A percentile compares a stretch with the other conserved stretches of the same genome.
Conservation (phyloP, 345 rosid species). For the Gossypium herbaceum region DNA sequence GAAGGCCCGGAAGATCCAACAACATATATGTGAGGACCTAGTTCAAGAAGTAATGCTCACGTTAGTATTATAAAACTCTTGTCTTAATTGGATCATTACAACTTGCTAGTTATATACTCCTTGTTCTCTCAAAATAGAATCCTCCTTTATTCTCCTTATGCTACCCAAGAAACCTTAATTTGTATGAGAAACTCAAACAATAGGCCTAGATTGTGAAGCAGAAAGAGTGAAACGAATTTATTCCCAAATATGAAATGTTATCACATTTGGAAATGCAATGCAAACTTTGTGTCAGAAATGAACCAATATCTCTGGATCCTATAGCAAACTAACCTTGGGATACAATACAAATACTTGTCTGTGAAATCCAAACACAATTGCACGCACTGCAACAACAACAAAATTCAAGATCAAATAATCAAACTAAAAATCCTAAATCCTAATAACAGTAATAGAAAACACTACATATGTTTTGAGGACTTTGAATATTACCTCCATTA, state of each 20-base stretch:
- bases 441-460: conserved; percentile 1
- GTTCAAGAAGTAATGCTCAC: conserved; percentile 19
- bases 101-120: not conserved
- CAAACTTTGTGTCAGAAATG: not conserved
- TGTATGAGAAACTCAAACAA: not conserved
- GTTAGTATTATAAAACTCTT: conserved; percentile 15
- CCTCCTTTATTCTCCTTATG: not conserved
- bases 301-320: not conserved
- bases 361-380: conserved; percentile 95
- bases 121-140: not conserved
- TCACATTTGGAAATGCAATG: not conserved
- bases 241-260: not conserved
- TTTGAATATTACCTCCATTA: conserved; percentile 73
- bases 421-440: not conserved
- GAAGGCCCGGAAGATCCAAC: conserved; percentile 87
- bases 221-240: not conserved
- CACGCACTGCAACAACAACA: conserved; percentile 61
- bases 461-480: not conserved
- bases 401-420: conserved; percentile 9
- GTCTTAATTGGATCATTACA: not conserved
- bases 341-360: conserved; percentile 61
- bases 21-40: conserved; percentile 65
- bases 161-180: conserved; percentile 3
- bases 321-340: conserved; percentile 69
- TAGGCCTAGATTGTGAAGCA: not conserved